Evolutionary conservation across 1,284 basidiomycete species (phyloP).

Genomic region (Cerioporus squamosus): DNA sequence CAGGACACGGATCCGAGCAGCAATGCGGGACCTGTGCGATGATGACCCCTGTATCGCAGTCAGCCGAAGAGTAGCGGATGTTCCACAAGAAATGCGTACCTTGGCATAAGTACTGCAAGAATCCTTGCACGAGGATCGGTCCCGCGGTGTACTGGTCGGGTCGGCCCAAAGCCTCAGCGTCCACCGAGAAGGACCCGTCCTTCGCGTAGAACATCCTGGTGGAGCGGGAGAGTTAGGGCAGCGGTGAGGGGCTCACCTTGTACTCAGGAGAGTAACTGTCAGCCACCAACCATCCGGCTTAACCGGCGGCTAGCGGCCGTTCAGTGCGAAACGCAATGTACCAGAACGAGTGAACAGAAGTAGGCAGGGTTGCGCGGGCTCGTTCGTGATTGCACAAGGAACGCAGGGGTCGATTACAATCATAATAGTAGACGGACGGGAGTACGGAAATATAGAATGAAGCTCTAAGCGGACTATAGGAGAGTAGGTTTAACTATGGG

Average conservation of each 20-base stretch:
- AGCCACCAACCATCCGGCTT: background rate
- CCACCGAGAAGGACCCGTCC: background rate
- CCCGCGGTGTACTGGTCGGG: conserved; percentile 22
- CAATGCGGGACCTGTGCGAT: conserved; percentile 34
- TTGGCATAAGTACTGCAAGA: conserved; percentile 31
- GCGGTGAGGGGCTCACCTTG: too few species aligned
- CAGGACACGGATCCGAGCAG: background rate
- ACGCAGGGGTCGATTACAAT: too few species aligned
- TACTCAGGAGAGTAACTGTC: background rate
- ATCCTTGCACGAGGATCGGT: conserved; percentile 24
- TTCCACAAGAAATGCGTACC: conserved; percentile 9
- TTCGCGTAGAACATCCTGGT: background rate
- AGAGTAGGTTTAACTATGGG: background rate
- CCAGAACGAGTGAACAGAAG: background rate
- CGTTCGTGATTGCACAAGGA: background rate
- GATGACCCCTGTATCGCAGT: conserved; percentile 41
- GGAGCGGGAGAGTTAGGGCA: background rate
- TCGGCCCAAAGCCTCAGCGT: background rate
- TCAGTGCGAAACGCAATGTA: background rate
- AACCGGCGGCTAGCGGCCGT: too few species aligned
- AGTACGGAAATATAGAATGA: background rate
- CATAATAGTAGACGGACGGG: too few species aligned
- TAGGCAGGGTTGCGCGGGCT: background rate
- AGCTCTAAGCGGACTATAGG: background rate
- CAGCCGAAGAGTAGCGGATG: background rate